Evolutionary conservation across 2,329 filamentous ascomycete genomes (phyloP), one percentile per base, ranked within the genome.

Genomic region (Hypoxylon sp.): DNA sequence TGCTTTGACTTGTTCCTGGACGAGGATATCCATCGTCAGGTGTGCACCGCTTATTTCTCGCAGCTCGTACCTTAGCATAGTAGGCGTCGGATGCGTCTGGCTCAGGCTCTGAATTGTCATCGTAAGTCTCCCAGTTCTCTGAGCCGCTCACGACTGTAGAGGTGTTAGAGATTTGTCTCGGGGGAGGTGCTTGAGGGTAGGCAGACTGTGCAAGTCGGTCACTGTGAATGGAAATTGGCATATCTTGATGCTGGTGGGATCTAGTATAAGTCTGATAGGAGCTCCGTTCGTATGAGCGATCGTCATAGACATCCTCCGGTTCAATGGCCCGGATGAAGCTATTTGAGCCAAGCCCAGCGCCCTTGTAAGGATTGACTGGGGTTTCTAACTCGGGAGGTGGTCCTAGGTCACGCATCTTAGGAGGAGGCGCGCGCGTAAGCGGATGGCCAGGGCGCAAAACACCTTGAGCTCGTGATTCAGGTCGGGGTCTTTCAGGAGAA

Each of bases 71-170:
- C 79, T 93, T 93, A 71, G 92, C 91, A 76, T 93, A 93, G 79
- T 97, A 97, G 8, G 89, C 86, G 67, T 96, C 93, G 3, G 90
- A 90, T 0, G 87, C 88, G 77, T 97, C 94, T 24, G 86, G 85
- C 74, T 93, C 92, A 0, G 91, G 88, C 75, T 93, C 91, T 68
- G 91, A 93, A 72, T 87, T 89, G 78, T 97, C 93, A 74, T 96
- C 94, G 75, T 96, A 98, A 8, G 94, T 97, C 80, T 98, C 95
- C 95, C 95, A 98, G 79, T 98, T 98, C 81, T 98, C 95, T 2
- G 93, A 97, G 1, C 93, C 93, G 4, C 92, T 93, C 27, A 92
- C 86, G 21, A 86, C 86, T 1, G 92, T 93, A n/a, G 93, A 94
- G 0, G 91, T 91, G 71, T 89, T 89, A 6, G 91, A 93, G 15